Conservation (phyloP, 345 rosid species). For the Geranium brycei region DNA sequence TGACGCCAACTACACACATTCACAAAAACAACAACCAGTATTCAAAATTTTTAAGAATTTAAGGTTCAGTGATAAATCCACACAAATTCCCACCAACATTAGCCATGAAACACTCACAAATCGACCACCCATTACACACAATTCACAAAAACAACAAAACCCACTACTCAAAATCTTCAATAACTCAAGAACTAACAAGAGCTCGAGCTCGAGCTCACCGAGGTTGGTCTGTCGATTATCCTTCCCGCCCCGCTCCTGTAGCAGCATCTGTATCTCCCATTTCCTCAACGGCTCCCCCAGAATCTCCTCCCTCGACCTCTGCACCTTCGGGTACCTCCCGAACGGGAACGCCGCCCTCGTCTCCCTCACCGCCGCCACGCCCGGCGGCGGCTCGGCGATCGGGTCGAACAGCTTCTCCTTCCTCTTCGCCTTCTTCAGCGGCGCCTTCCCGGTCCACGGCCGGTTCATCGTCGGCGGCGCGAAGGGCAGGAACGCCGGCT, state of each 20-base stretch:
- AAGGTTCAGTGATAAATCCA: too few relatives aligned
- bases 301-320: slow-evolving; percentile 49
- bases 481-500: slow-evolving; percentile 86
- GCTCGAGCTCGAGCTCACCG: slow-evolving; percentile 30
- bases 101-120: background rate
- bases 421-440: slow-evolving; percentile 67
- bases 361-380: slow-evolving; percentile 52
- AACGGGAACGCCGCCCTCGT: slow-evolving; percentile 54
- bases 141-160: too few relatives aligned
- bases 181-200: background rate
- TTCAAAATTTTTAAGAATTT: too few relatives aligned
- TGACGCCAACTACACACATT: too few relatives aligned
- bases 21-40: too few relatives aligned
- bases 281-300: slow-evolving; percentile 73
- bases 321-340: slow-evolving; percentile 60
- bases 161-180: background rate
- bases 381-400: slow-evolving; percentile 50
- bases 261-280: slow-evolving; percentile 67
- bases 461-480: slow-evolving; percentile 92
- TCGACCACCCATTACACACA: too few relatives aligned
- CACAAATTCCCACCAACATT: background rate
- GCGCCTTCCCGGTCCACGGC: slow-evolving; percentile 99
- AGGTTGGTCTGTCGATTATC: slow-evolving; percentile 88
- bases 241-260: slow-evolving; percentile 51
- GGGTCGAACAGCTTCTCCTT: slow-evolving; percentile 74